Evolutionary conservation across 73 alveolate genomes (phyloP).

Genomic region (Paramecium bursaria): DNA sequence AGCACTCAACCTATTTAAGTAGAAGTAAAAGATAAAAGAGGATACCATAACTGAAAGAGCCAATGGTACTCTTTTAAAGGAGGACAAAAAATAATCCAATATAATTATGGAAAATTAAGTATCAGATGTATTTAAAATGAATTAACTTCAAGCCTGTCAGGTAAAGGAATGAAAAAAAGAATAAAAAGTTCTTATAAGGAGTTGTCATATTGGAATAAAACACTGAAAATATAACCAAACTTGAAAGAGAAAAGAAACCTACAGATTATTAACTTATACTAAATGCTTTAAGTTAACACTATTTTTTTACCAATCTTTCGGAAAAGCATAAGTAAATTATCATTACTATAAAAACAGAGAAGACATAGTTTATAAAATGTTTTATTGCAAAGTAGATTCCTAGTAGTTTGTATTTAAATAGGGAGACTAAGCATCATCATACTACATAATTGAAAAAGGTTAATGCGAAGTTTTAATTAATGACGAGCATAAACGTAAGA

Average conservation of each 20-base stretch:
- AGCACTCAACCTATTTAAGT: conserved; percentile 25
- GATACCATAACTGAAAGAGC: conserved; percentile 34
- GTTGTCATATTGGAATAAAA: neutral
- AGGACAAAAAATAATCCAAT: neutral
- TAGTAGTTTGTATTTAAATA: conserved; percentile 54
- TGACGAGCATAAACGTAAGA: conserved; percentile 43
- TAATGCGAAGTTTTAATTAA: conserved; percentile 53
- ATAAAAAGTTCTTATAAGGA: conserved; percentile 25
- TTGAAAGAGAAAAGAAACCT: conserved; percentile 7
- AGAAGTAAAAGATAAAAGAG: conserved; percentile 60
- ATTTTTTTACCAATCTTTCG: conserved; percentile 42
- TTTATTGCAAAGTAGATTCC: conserved; percentile 46
- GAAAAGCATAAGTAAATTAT: neutral
- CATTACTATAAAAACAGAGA: conserved; percentile 47
- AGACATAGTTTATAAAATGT: conserved; percentile 65
- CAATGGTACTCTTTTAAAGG: conserved; percentile 44
- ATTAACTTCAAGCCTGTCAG: conserved; percentile 9
- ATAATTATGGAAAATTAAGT: neutral
- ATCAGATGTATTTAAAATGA: neutral
- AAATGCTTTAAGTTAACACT: conserved; percentile 4
- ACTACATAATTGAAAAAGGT: conserved; percentile 63
- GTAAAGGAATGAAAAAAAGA: conserved; percentile 45
- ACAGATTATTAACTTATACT: conserved; percentile 8
- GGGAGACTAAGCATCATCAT: conserved; percentile 63
- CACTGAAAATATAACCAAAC: conserved; percentile 13